phyloP scores from a whole-genome alignment of 495 filamentous ascomycete species.

The Aspergillus bridgeri region DNA sequence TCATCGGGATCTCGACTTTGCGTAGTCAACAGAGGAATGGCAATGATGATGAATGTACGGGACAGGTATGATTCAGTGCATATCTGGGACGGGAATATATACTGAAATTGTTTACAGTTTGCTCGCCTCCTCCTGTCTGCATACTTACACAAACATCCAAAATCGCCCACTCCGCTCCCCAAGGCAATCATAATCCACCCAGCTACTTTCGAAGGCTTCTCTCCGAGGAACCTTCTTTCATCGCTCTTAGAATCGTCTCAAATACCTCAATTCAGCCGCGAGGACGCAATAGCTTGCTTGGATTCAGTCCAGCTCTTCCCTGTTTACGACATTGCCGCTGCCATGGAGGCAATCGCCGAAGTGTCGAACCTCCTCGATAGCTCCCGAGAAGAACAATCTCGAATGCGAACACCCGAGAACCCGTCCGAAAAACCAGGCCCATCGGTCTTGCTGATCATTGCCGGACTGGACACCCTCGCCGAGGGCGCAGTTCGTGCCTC shows the following conservation, averaged over 20 bases:
- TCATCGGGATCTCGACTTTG: constrained; percentile 37
- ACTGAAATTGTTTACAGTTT: background rate
- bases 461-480: constrained; percentile 38
- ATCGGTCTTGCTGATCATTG: constrained; percentile 29
- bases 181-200: constrained; percentile 58
- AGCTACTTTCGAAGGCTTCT: constrained; percentile 77
- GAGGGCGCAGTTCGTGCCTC: constrained; percentile 41
- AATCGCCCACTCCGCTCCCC: constrained; percentile 10
- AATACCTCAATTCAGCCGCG: constrained; percentile 22
- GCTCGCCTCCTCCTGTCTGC: constrained; percentile 11
- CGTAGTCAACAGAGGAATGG: constrained; percentile 17
- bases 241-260: constrained; percentile 21
- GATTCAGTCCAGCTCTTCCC: constrained; percentile 40
- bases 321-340: constrained; percentile 33
- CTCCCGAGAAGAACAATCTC: constrained; percentile 12
- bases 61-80: constrained; percentile 26
- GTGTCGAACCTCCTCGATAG: constrained; percentile 29
- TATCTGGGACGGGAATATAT: background rate
- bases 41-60: constrained; percentile 31
- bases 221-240: constrained; percentile 63
- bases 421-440: background rate
- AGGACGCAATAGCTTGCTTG: constrained; percentile 33
- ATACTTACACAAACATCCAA: constrained; percentile 14
- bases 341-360: constrained; percentile 32
- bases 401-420: background rate